These are phyloP conservation scores for Boeremia exigua DNA, from an alignment of 2,329 filamentous ascomycete species.

Conservation along the genomic window DNA sequence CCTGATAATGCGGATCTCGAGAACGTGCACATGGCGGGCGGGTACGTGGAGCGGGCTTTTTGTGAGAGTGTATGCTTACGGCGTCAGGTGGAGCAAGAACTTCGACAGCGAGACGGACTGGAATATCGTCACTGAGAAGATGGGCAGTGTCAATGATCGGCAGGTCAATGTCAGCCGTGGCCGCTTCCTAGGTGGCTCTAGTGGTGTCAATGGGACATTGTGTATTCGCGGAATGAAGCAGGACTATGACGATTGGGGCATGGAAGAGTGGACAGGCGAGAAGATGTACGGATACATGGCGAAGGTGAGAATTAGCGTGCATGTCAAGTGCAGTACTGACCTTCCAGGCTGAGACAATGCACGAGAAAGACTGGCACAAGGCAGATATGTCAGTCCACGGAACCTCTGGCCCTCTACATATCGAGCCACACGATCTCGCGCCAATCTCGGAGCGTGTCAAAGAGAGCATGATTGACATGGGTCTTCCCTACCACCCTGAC, in stretches of 20 bases:
- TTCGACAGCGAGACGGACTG: slow-evolving; percentile 59
- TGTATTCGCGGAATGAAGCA: slow-evolving; percentile 58
- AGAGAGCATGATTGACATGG: slow-evolving; percentile 62
- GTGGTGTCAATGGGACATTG: slow-evolving; percentile 58
- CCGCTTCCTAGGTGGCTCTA: slow-evolving; percentile 58
- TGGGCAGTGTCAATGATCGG: slow-evolving; percentile 49
- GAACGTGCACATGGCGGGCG: slow-evolving; percentile 60
- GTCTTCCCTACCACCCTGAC: slow-evolving; percentile 62
- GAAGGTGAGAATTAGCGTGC: slow-evolving; percentile 47
- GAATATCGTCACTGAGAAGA: slow-evolving; percentile 56
- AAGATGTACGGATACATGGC: slow-evolving; percentile 64
- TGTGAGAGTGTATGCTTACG: slow-evolving; percentile 9
- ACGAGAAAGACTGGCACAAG: slow-evolving; percentile 64
- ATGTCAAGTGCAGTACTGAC: not conserved
- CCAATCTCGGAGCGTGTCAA: slow-evolving; percentile 63
- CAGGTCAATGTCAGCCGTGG: slow-evolving; percentile 58
- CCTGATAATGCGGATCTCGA: slow-evolving; percentile 54
- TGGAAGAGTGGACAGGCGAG: slow-evolving; percentile 63
- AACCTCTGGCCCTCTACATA: slow-evolving; percentile 58
- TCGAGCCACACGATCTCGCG: slow-evolving; percentile 64
- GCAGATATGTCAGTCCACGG: slow-evolving; percentile 55
- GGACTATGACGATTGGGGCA: slow-evolving; percentile 62
- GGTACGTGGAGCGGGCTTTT: slow-evolving; percentile 32
- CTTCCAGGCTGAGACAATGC: slow-evolving; percentile 60
- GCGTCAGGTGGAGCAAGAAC: slow-evolving; percentile 50